These are phyloP conservation scores for Canna indica DNA, from an alignment of 176 grass and related monocot genomes.

Conservation along the genomic window DNA sequence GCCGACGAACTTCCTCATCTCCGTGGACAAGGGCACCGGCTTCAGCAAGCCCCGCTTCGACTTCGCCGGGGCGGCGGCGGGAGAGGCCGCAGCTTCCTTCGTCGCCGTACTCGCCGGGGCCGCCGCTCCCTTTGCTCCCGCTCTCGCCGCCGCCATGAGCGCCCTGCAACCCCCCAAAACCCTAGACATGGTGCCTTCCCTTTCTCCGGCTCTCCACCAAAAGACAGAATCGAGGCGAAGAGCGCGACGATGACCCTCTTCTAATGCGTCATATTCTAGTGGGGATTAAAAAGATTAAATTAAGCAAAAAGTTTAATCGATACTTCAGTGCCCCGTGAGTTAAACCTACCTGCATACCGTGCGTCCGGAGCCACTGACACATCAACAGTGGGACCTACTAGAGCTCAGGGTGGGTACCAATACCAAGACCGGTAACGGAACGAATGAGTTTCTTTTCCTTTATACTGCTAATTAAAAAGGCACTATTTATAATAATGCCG, in stretches of 20 bases:
- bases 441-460: no score
- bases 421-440: no score
- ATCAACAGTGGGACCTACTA: no score
- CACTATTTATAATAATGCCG: no score
- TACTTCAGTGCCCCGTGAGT: no score
- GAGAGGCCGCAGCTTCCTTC: not conserved
- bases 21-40: constrained; percentile 37
- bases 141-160: constrained; percentile 46
- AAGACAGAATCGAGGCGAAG: constrained; percentile 7
- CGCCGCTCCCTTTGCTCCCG: constrained; percentile 13
- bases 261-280: not conserved
- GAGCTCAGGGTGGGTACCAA: no score
- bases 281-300: not conserved
- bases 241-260: no score
- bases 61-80: not conserved
- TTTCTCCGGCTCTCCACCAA: not conserved
- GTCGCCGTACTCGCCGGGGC: constrained; percentile 9
- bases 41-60: constrained; percentile 30
- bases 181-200: constrained; percentile 33
- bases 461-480: no score
- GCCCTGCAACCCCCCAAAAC: constrained; percentile 40
- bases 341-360: no score
- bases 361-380: no score
- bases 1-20: constrained; percentile 52
- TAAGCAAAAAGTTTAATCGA: no score